phyloP scores from a whole-genome alignment of 345 rosid genomes.

The Lumnitzera racemosa region DNA sequence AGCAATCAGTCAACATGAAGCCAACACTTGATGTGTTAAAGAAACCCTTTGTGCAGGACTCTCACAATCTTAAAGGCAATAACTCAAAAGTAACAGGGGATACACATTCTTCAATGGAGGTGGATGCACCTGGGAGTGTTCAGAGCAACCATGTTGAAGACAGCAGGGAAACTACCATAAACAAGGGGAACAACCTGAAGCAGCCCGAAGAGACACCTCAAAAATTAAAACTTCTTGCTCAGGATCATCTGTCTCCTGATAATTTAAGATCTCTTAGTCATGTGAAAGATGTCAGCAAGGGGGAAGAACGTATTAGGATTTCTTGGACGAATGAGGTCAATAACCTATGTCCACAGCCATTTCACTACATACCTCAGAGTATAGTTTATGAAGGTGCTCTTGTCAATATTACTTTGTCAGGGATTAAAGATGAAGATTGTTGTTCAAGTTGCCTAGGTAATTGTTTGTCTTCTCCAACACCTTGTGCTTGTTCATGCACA shows the following conservation, averaged over 20 bases:
- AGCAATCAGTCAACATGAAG: slow-evolving; percentile 27
- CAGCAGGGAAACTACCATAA: not conserved
- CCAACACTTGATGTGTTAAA: slow-evolving; percentile 32
- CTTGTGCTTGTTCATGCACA: slow-evolving; percentile 53
- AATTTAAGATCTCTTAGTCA: slow-evolving; percentile 43
- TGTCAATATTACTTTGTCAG: slow-evolving; percentile 54
- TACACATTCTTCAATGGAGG: slow-evolving; percentile 5
- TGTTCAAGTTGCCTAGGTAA: slow-evolving; percentile 63
- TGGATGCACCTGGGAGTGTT: not conserved
- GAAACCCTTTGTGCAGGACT: slow-evolving; percentile 34
- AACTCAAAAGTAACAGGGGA: slow-evolving; percentile 13
- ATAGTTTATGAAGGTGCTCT: slow-evolving; percentile 47
- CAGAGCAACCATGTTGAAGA: slow-evolving; percentile 3
- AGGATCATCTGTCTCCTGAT: slow-evolving; percentile 33
- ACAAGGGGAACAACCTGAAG: slow-evolving; percentile 22
- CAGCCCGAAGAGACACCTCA: slow-evolving; percentile 8
- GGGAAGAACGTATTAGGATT: slow-evolving; percentile 60
- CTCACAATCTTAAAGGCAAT: slow-evolving; percentile 12
- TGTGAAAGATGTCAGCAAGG: slow-evolving; percentile 51
- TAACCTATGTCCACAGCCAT: slow-evolving; percentile 44
- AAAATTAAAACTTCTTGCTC: slow-evolving; percentile 44
- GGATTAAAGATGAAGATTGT: slow-evolving; percentile 42
- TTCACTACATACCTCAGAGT: slow-evolving; percentile 54
- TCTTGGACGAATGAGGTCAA: slow-evolving; percentile 73
- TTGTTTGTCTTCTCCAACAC: slow-evolving; percentile 45